Base-by-base conservation (phyloP, 768 basidiomycete species). In the Suillus plorans region DNA sequence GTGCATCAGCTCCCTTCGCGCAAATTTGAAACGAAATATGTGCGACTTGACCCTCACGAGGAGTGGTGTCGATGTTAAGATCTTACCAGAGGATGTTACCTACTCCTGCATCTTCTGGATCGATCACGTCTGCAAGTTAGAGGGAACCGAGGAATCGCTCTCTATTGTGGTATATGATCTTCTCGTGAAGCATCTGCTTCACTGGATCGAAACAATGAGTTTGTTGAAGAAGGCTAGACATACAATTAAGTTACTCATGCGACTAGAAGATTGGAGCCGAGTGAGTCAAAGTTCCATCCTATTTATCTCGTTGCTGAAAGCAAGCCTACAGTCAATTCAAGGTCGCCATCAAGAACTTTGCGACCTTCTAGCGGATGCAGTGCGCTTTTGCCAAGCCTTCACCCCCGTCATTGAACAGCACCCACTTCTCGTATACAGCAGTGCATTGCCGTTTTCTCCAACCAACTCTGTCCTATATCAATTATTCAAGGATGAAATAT, bases 151-250 rank as follows among this genome's bases (percentile, higher is more conserved):
- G 12, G 63, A 22, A 25, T 57, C 9, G 7, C n/a, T 71, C 37
- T 61, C 10, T 16, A 66, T 67, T 2, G 72, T 68, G 14, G 62
- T 78, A 2, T 7, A 67, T 2, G 12, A 1, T 37, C 75, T 76
- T 63, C 60, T 76, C 60, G 55, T 49, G 9, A 57, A 47, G 31
- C 72, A 77, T 45, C 71, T 78, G 4, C 58, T 77, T 12, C 76
- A 78, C 60, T 77, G 76, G 76, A 70, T 78, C 50, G 77, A 77
- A 55, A 68, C 63, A 34, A 76, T 77, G 76, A 61, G 71, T n/a
- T 28, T 71, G 50, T 66, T 78, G 63, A 71, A 45, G 62, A 76
- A 66, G 56, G 70, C 76, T 37, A 76, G 76, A 59, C 74, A 74
- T 60, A 77, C 76, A 20, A 77, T 74, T 13, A 69, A 71, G 25